Percentiles rank a stretch among this genome's conserved stretches.
Conservation (phyloP, 257 asterid species). For the Craterostigma plantagineum region DNA sequence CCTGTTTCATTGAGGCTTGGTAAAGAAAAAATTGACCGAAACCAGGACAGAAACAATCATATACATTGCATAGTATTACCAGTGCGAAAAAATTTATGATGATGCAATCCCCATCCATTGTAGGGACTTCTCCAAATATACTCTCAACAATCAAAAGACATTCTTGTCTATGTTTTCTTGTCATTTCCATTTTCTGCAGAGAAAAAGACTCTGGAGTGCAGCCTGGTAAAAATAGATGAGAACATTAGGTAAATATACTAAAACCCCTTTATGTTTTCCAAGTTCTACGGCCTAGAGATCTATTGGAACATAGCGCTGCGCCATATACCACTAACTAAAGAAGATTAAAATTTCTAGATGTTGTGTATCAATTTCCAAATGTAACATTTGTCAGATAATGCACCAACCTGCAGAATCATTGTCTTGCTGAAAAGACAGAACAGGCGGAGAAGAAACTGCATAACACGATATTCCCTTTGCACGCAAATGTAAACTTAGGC, state of each 20-base stretch:
- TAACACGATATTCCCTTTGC: conserved; percentile 34
- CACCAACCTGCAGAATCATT: conserved; percentile 17
- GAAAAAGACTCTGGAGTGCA: conserved; percentile 25
- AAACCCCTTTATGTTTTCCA: not conserved
- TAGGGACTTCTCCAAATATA: conserved; percentile 47
- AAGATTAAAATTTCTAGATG: conserved; percentile 3
- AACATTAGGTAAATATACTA: too few species aligned
- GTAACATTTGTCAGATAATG: not conserved
- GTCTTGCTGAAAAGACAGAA: conserved; percentile 35
- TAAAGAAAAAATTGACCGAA: conserved; percentile 1
- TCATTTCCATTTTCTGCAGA: conserved; percentile 46
- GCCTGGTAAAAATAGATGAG: conserved; percentile 17
- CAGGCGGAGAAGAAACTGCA: conserved; percentile 74
- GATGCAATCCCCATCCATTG: conserved; percentile 49
- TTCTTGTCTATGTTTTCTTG: conserved; percentile 55
- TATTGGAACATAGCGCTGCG: not conserved
- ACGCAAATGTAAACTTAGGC: conserved; percentile 42
- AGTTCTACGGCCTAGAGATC: conserved; percentile 2
- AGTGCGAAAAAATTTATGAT: conserved; percentile 80
- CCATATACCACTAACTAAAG: conserved; percentile 1
- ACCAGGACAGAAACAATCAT: conserved; percentile 7
- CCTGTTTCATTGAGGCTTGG: not conserved
- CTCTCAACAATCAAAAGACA: conserved; percentile 40
- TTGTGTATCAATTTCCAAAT: not conserved
- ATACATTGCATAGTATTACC: conserved; percentile 27